Evolutionary conservation across 2,329 filamentous ascomycete genomes (phyloP).

Genomic region (Parascedosporium putredinis): DNA sequence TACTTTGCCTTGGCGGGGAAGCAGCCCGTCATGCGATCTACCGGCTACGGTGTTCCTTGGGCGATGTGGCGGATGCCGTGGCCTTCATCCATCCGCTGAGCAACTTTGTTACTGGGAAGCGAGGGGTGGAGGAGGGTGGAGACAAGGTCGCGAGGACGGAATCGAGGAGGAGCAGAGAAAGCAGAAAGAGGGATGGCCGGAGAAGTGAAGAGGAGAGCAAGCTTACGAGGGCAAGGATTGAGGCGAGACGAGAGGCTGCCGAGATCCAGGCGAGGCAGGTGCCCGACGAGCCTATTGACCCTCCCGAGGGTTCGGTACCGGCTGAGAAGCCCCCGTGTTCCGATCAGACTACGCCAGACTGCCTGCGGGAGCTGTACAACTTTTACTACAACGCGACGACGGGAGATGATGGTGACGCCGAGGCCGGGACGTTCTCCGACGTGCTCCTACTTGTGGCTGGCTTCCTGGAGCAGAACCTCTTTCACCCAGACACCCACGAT

Average conservation of each 20-base stretch:
- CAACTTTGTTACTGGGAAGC: conserved; percentile 32
- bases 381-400: conserved; percentile 27
- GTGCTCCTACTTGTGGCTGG: conserved; percentile 36
- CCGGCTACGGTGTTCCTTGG: conserved; percentile 32
- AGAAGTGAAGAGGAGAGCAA: not conserved
- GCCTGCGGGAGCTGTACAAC: conserved; percentile 35
- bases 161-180: conserved; percentile 1
- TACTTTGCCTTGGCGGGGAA: conserved; percentile 31
- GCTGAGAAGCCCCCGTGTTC: conserved; percentile 17
- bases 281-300: conserved; percentile 6
- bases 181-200: not conserved
- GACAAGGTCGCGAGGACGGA: no score
- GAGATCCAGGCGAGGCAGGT: not conserved
- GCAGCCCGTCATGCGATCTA: conserved; percentile 30
- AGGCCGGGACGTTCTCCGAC: conserved; percentile 16
- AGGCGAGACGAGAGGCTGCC: not conserved
- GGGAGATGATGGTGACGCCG: conserved; percentile 14
- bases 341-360: conserved; percentile 24
- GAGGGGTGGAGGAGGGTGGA: no score
- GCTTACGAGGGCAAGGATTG: not conserved
- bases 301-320: not conserved
- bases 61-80: conserved; percentile 24
- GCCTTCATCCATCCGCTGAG: conserved; percentile 37
- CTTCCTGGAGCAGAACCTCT: conserved; percentile 38
- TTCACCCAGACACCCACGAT: conserved; percentile 27